Evolutionary conservation across 148 eudicot species (phyloP).

Genomic region (Rhododendron molle): DNA sequence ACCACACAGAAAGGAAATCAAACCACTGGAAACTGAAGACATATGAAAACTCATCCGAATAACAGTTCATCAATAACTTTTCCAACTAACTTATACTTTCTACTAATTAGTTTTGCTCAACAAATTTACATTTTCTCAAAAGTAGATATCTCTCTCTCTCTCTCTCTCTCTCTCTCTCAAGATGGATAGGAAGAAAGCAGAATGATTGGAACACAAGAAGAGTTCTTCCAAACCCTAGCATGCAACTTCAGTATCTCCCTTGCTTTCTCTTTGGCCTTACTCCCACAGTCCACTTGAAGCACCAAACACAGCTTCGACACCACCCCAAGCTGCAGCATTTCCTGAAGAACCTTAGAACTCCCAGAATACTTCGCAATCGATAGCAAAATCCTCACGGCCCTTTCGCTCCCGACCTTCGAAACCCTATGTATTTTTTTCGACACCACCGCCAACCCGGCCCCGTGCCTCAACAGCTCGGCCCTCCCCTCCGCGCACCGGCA

Average conservation of each 20-base stretch:
- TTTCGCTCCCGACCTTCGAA: constrained; percentile 48
- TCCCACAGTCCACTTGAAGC: constrained; percentile 64
- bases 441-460: constrained; percentile 63
- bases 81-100: too few relatives aligned
- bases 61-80: too few relatives aligned
- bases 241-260: constrained; percentile 56
- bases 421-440: constrained; percentile 74
- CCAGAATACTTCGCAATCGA: constrained; percentile 43
- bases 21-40: background rate
- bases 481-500: constrained; percentile 75
- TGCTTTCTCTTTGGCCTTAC: constrained; percentile 59
- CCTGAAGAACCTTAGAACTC: constrained; percentile 32
- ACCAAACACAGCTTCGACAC: constrained; percentile 68
- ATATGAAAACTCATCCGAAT: too few relatives aligned
- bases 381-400: constrained; percentile 50
- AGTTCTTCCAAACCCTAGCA: constrained; percentile 53
- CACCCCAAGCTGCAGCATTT: constrained; percentile 71
- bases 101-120: too few relatives aligned
- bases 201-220: constrained; percentile 40
- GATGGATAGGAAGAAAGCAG: constrained; percentile 23
- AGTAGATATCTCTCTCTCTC: background rate
- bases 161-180: background rate
- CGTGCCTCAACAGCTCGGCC: constrained; percentile 50
- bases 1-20: background rate
- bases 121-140: background rate